Evolutionary conservation across 2,329 filamentous ascomycete genomes (phyloP).

Genomic region (Alternaria gaisen): DNA sequence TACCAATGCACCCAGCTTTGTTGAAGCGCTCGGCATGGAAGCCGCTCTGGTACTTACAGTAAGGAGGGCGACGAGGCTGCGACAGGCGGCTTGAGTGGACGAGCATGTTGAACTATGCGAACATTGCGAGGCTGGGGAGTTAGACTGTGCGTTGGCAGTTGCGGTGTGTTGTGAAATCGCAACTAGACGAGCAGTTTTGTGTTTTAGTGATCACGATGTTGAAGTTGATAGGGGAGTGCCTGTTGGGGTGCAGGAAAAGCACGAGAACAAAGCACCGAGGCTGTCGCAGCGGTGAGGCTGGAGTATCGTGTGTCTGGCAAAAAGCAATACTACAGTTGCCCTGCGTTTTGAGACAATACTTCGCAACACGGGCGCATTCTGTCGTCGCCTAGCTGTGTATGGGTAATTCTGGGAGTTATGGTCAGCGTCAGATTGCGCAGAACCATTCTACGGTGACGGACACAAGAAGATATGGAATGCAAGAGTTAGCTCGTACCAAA

Average conservation of each 20-base stretch:
- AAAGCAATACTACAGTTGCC: background rate
- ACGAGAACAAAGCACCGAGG: background rate
- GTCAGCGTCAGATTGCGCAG: background rate
- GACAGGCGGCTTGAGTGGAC: background rate
- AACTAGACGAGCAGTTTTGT: background rate
- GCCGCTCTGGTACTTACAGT: background rate
- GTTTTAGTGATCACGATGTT: background rate
- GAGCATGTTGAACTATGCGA: background rate
- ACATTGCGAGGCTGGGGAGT: background rate
- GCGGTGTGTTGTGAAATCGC: background rate
- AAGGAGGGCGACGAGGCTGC: background rate
- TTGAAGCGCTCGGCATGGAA: background rate
- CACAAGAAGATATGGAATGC: background rate
- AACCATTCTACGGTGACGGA: background rate
- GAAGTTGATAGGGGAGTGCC: background rate
- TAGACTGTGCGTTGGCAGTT: background rate
- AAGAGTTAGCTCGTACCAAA: background rate
- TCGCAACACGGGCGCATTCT: background rate
- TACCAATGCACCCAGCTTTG: background rate
- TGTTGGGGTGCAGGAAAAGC: slow-evolving; percentile 1
- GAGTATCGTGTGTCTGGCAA: background rate
- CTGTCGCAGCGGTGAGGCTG: slow-evolving; percentile 2
- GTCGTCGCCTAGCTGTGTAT: background rate
- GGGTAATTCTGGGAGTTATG: background rate
- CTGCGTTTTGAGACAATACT: background rate